Conservation (phyloP, 148 eudicot species). For the Camellia japonica region DNA sequence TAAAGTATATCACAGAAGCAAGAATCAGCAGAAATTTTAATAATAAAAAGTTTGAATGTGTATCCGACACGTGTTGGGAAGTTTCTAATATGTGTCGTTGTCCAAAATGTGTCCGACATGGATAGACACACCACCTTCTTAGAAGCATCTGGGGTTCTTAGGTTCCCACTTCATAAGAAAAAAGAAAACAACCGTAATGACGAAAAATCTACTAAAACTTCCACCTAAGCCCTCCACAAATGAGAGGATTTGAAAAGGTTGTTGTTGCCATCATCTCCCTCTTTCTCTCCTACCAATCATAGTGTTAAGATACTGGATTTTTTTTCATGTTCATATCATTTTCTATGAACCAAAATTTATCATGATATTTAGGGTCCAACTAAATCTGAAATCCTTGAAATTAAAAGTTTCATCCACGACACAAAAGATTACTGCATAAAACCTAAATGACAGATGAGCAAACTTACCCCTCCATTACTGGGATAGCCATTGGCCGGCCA, state of each 20-base stretch:
- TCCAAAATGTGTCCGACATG: no score
- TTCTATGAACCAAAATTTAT: no score
- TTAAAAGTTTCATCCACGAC: neutral
- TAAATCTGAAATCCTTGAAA: neutral
- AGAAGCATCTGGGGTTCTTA: no score
- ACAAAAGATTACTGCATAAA: neutral
- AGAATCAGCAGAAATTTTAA: no score
- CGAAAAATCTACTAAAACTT: neutral
- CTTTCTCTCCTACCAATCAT: neutral
- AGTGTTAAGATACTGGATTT: neutral
- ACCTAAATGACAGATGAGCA: neutral
- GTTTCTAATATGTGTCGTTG: no score
- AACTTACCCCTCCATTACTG: slow-evolving; percentile 45
- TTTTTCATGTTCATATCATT: no score
- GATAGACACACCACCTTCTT: no score
- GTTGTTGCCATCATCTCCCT: neutral
- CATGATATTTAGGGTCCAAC: neutral
- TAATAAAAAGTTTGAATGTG: no score
- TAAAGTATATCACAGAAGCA: no score
- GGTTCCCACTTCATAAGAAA: neutral
- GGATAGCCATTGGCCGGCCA: slow-evolving; percentile 23
- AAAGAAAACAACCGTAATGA: neutral
- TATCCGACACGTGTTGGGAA: no score
- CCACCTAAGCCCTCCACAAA: neutral
- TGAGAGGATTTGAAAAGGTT: neutral